Conservation (phyloP, 2,329 filamentous ascomycete genomes). For the Microcera coccophila region DNA sequence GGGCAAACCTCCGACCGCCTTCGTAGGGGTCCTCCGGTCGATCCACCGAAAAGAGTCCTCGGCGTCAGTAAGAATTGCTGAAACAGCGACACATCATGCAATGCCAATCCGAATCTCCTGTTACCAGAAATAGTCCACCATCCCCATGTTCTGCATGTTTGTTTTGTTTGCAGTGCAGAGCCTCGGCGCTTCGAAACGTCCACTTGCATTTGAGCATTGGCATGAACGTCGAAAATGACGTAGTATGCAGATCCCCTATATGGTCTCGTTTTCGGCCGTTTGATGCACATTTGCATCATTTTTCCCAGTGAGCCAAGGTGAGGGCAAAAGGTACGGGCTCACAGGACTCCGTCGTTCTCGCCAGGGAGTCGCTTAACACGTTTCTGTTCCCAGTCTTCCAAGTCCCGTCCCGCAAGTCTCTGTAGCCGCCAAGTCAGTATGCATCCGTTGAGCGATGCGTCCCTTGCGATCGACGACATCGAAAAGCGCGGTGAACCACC, state of each 20-base stretch:
- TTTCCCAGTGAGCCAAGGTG: too few species aligned
- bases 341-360: conserved; percentile 78
- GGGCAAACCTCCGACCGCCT: background rate
- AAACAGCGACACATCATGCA: too few species aligned
- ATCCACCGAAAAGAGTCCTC: background rate
- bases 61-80: background rate
- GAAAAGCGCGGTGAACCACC: conserved; percentile 34
- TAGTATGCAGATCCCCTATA: background rate
- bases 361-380: conserved; percentile 84
- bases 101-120: background rate
- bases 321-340: conserved; percentile 1
- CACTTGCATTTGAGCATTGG: background rate
- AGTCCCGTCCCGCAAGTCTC: conserved; percentile 67
- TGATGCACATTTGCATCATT: background rate
- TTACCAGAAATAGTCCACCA: background rate
- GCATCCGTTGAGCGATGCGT: conserved; percentile 12
- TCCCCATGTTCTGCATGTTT: background rate
- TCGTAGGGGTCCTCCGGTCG: background rate
- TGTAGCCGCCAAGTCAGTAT: too few species aligned
- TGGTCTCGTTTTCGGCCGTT: background rate
- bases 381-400: conserved; percentile 97
- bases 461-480: background rate
- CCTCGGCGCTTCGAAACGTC: background rate
- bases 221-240: background rate
- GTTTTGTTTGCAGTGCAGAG: too few species aligned